phyloP scores from a whole-genome alignment of 108 stramenopile species.

The Pseudonitzschia multistriata region DNA sequence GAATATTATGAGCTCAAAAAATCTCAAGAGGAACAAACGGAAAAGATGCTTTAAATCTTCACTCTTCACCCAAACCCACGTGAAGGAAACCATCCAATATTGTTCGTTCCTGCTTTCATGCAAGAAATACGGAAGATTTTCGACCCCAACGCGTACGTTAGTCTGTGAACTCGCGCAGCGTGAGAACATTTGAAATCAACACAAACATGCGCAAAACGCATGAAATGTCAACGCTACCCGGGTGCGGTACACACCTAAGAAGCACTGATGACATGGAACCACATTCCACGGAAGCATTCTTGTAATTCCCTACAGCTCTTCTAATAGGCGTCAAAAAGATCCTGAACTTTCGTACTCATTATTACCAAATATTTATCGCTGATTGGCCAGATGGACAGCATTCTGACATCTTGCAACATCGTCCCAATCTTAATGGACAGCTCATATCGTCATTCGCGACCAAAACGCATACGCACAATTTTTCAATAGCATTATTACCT shows the following conservation, averaged over 20 bases:
- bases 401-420: not conserved
- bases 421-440: not conserved
- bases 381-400: not conserved
- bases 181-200: too few species aligned
- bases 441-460: not conserved
- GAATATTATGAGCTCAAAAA: slow-evolving; percentile 7
- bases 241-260: too few species aligned
- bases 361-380: not conserved
- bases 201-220: not conserved
- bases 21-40: not conserved
- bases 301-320: not conserved
- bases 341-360: not conserved
- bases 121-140: not conserved
- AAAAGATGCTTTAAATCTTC: not conserved
- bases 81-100: not conserved
- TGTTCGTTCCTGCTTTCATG: not conserved
- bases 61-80: not conserved
- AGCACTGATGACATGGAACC: not conserved
- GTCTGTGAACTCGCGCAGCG: too few species aligned
- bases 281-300: not conserved
- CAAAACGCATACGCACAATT: not conserved
- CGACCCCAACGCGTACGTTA: not conserved
- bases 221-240: not conserved
- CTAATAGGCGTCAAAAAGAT: not conserved
- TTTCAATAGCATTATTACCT: not conserved